Base-by-base conservation (phyloP, 78 protist genomes). In the Trichosphaerium sp. region DNA sequence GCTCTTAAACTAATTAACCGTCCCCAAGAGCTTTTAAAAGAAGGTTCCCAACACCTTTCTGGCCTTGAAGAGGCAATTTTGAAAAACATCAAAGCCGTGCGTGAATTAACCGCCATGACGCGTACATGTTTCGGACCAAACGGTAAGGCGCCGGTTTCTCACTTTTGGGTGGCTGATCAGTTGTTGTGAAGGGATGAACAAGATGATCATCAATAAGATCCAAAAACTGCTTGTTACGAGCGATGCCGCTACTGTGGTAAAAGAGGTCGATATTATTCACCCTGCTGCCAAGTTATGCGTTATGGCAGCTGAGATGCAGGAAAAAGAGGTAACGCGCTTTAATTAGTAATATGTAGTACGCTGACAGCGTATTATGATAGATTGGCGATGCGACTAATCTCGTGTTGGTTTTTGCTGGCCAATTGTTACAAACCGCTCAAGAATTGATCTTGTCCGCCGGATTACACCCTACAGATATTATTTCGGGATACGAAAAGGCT, bases 211-310 rank as follows among this genome's bases (percentile, higher is more conserved):
- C 69, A 96, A 97, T 66, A 96, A 95, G 63, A 66, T 94, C 25
- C 96, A 85, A 49, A 96, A 94, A 89, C 80, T 97, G 29, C 95
- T 96, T 73, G 94, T 96, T 37, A 96, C 99, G 0, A 92, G 83
- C 76, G 99, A 96, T 69, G 96, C 99, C 10, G 97, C 98, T 11
- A 95, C 98, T 25, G 94, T 97, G 52, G 65, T 96, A n/a, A 43
- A 57, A 14, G 99, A 97, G 68, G 69, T 96, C 18, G 98, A 94
- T 49, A 85, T 92, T 26, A 28, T 51, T 68, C 99, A 96, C 79
- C 99, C 99, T 1, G 99, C 99, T 2, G 98, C 99, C 43, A 95
- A 92, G 81, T 63, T 98, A 62, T 48, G 93, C 28, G 97, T 91
- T 6, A 14, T 88, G 32, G 97, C 99, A 11, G 59, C 99, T 12